phyloP scores from a whole-genome alignment of 2,329 filamentous ascomycete genomes.

The Fusarium decemcellulare region DNA sequence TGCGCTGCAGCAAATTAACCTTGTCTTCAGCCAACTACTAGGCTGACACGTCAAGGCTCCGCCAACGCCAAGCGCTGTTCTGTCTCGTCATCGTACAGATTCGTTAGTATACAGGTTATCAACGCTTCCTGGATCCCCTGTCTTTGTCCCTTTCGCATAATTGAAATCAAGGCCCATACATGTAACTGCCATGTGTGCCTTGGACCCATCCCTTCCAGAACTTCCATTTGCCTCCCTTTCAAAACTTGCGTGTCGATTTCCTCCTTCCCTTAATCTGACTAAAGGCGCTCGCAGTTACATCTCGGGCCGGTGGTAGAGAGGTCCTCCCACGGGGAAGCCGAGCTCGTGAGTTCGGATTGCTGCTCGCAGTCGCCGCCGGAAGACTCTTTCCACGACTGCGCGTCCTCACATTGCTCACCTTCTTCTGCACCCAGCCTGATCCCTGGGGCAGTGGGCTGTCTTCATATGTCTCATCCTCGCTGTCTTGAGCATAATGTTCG shows the following conservation, averaged over 20 bases:
- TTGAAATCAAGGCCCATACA: conserved; percentile 5
- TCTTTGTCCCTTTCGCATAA: background rate
- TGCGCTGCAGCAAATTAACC: conserved; percentile 6
- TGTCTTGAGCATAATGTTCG: conserved; percentile 41
- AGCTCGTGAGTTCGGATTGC: conserved; percentile 1
- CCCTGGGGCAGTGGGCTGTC: conserved; percentile 34
- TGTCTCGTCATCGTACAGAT: conserved; percentile 30
- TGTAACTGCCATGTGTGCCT: background rate
- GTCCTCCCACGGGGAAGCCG: conserved; percentile 25
- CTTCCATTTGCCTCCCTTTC: conserved; percentile 12
- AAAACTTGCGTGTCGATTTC: conserved; percentile 41
- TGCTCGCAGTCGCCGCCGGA: conserved; percentile 21
- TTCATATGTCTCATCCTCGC: conserved; percentile 42
- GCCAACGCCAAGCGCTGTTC: conserved; percentile 25
- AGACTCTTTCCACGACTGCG: conserved; percentile 40
- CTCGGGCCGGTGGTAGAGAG: conserved; percentile 35
- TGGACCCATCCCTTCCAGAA: conserved; percentile 10
- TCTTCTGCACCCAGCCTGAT: conserved; percentile 41
- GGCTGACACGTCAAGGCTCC: conserved; percentile 11
- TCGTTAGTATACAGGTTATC: conserved; percentile 19
- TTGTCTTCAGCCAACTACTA: conserved; percentile 26
- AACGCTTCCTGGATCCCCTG: background rate
- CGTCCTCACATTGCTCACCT: conserved; percentile 27
- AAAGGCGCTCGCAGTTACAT: conserved; percentile 38
- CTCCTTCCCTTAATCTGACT: conserved; percentile 43